Base-by-base conservation (phyloP, 2,329 filamentous ascomycete genomes). In the Grosmannia penicillata region DNA sequence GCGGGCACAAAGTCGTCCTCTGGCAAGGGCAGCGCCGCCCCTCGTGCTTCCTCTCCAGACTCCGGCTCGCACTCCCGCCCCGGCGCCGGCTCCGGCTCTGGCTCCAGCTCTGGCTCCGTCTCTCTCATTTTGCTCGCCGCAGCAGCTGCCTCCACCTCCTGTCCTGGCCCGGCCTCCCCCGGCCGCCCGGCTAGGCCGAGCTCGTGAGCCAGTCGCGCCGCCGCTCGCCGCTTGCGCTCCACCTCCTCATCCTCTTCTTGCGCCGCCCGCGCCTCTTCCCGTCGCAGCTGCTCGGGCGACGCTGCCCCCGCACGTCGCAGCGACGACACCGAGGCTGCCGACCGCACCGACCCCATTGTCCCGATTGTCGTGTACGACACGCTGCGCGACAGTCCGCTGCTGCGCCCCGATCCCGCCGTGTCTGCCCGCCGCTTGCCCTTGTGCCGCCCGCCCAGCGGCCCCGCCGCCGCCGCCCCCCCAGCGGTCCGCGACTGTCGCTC, bases 391-490 rank as follows among this genome's bases (percentile, higher is more conserved):
- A 46, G 25, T 7, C 31, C 37, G 62, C 50, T 35, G 23, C 33
- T 43, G 18, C 34, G 23, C n/a, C 21, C 15, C 14, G 42, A 44
- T 18, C 39, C 25, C 11, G 18, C 37, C n/a, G 43, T 45, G 33
- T 45, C 43, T 3, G 46, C 47, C 4, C 46, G 46, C 26, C 32
- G 36, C 37, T 47, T 49, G 41, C 43, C 44, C 33, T 47, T 47
- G 45, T 67, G 74, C n/a, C 45, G 65, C 70, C 43, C 59, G 57
- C n/a, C 21, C 29, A 14, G 19, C 68, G 47, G 80, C 74, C 38
- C 81, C 72, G 49, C 89, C 84, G 14, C 91, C 84, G 14, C 69
- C 71, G 48, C 80, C 74, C 37, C 81, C 73, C n/a, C n/a, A n/a
- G n/a, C n/a, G n/a, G n/a, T n/a, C n/a, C n/a, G n/a, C n/a, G n/a